Percentiles rank a stretch among this genome's conserved stretches.
Evolutionary conservation across 2,329 filamentous ascomycete species (phyloP).

Genomic region (Blastomyces parvus): DNA sequence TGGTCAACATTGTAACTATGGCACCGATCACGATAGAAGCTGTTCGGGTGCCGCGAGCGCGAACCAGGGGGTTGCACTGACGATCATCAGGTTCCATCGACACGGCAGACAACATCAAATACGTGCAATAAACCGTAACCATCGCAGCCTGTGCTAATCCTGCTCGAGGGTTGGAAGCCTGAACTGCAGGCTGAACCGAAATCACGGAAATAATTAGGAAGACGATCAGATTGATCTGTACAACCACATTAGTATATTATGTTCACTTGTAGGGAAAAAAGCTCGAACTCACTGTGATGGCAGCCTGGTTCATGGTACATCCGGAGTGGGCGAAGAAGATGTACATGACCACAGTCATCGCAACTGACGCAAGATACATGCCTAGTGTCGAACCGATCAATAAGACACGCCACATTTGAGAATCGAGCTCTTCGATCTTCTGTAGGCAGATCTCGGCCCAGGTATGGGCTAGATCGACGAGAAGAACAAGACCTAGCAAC

Average conservation of each 20-base stretch:
- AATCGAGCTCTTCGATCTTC: slow-evolving; percentile 86
- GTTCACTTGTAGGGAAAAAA: background rate
- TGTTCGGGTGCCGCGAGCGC: slow-evolving; percentile 75
- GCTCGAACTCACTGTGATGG: slow-evolving; percentile 57
- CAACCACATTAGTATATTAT: slow-evolving; percentile 16
- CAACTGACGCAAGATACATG: slow-evolving; percentile 86
- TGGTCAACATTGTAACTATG: slow-evolving; percentile 90
- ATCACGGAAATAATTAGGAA: slow-evolving; percentile 71
- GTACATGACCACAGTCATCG: slow-evolving; percentile 96
- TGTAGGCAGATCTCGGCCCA: slow-evolving; percentile 95
- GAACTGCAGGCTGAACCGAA: slow-evolving; percentile 81
- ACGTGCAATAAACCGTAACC: slow-evolving; percentile 96
- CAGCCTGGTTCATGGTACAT: slow-evolving; percentile 93
- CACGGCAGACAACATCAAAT: slow-evolving; percentile 94
- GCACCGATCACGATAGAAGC: slow-evolving; percentile 88
- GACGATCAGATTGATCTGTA: slow-evolving; percentile 68
- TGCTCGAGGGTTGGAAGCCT: slow-evolving; percentile 85
- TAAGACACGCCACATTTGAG: slow-evolving; percentile 70
- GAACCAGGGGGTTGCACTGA: slow-evolving; percentile 82
- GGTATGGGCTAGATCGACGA: slow-evolving; percentile 90
- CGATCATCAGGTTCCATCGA: slow-evolving; percentile 97
- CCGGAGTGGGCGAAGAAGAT: slow-evolving; percentile 76
- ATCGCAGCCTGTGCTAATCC: slow-evolving; percentile 96
- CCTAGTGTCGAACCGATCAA: slow-evolving; percentile 84
- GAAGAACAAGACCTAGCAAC: slow-evolving; percentile 77